Evolutionary conservation across 1,284 basidiomycete genomes (phyloP).

Genomic region (Termitomyces sp.): DNA sequence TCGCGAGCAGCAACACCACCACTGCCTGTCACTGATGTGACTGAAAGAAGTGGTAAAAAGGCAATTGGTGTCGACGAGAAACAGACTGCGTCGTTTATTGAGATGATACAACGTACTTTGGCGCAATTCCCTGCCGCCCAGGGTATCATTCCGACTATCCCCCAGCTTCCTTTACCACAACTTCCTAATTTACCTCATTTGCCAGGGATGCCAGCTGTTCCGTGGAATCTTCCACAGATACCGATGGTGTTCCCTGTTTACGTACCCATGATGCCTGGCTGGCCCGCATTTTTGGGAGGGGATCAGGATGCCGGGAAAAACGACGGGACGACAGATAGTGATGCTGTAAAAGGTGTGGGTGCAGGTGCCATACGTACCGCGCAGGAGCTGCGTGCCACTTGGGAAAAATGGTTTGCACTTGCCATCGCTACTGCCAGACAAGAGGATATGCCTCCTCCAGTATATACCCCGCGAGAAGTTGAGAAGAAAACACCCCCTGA

Average conservation of each 20-base stretch:
- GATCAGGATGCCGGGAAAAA: constrained; percentile 27
- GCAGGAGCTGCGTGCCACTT: constrained; percentile 59
- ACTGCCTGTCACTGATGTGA: constrained; percentile 15
- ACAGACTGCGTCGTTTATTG: constrained; percentile 63
- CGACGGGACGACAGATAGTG: constrained; percentile 28
- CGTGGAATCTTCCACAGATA: constrained; percentile 69
- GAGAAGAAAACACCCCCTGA: constrained; percentile 19
- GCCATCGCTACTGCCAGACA: constrained; percentile 43
- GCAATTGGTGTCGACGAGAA: constrained; percentile 48
- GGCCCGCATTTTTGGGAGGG: constrained; percentile 58
- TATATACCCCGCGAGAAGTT: constrained; percentile 58
- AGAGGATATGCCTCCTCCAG: constrained; percentile 56
- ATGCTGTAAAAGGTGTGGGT: constrained; percentile 31
- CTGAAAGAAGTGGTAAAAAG: constrained; percentile 24
- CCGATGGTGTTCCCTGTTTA: constrained; percentile 77
- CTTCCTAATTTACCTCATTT: constrained; percentile 46
- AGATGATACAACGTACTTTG: constrained; percentile 70
- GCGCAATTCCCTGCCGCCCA: constrained; percentile 62
- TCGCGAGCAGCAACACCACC: constrained; percentile 27
- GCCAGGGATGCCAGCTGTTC: constrained; percentile 48
- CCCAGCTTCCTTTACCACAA: constrained; percentile 54
- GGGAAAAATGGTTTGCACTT: constrained; percentile 71
- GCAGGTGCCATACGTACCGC: constrained; percentile 41
- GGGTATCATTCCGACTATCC: constrained; percentile 46
- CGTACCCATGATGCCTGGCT: constrained; percentile 65